Conservation (phyloP, 2,329 filamentous ascomycete genomes). For the Fusarium brachygibbosum region DNA sequence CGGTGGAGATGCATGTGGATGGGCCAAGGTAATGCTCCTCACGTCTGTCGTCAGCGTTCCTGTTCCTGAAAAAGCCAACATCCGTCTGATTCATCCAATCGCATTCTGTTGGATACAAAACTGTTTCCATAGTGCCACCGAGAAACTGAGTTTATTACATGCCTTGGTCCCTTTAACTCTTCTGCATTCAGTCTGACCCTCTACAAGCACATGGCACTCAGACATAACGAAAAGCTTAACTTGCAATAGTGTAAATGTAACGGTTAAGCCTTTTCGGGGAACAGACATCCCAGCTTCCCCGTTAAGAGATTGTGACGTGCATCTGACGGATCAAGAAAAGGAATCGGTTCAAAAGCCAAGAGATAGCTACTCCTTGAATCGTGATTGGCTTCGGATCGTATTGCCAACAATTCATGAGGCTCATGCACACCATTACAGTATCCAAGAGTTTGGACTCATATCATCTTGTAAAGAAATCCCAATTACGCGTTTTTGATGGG, state of each 20-base stretch:
- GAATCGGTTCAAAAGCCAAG: background rate
- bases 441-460: constrained; percentile 22
- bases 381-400: constrained; percentile 3
- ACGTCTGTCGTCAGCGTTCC: constrained; percentile 31
- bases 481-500: constrained; percentile 22
- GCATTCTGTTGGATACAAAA: background rate
- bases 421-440: constrained; percentile 29
- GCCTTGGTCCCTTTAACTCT: background rate
- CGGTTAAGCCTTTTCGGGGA: constrained; percentile 24
- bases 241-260: constrained; percentile 21
- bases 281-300: constrained; percentile 9
- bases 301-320: constrained; percentile 33
- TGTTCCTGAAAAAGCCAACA: background rate
- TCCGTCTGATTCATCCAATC: constrained; percentile 8
- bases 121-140: no score
- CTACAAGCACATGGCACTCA: constrained; percentile 22
- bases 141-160: no score
- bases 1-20: constrained; percentile 41
- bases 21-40: constrained; percentile 20
- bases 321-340: constrained; percentile 22
- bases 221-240: constrained; percentile 5
- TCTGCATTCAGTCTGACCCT: constrained; percentile 1
- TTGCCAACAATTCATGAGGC: constrained; percentile 36
- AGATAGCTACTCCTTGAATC: background rate
- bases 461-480: constrained; percentile 7